Conservation (phyloP, 2,329 filamentous ascomycete species). For the Dissoconium aciculare region DNA sequence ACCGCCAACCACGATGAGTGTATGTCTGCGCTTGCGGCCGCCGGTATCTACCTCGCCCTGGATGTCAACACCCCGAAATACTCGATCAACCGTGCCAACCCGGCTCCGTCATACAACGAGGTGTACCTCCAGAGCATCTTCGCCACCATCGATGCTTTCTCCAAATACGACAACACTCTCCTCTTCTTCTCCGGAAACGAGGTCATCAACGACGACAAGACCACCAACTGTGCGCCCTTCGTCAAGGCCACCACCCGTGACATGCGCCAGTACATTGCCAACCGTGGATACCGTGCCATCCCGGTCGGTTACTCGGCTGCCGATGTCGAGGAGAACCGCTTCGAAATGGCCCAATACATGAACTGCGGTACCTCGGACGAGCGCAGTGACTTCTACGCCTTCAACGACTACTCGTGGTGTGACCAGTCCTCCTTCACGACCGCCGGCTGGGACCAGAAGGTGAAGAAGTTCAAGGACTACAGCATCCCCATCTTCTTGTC, state of each 20-base stretch:
- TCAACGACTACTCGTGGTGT: conserved; percentile 85
- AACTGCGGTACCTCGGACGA: conserved; percentile 78
- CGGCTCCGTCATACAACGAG: conserved; percentile 69
- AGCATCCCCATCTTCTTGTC: conserved; percentile 86
- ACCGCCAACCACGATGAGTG: conserved; percentile 64
- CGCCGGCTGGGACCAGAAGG: conserved; percentile 78
- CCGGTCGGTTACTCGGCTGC: conserved; percentile 73
- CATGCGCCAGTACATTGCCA: conserved; percentile 66
- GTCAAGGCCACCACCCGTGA: conserved; percentile 59
- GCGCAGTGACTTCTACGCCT: conserved; percentile 77
- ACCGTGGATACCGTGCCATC: conserved; percentile 50
- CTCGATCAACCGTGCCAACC: conserved; percentile 65
- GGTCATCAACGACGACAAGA: conserved; percentile 47
- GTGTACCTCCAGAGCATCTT: conserved; percentile 77
- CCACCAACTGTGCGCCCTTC: conserved; percentile 54
- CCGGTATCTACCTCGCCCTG: conserved; percentile 81
- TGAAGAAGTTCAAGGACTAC: conserved; percentile 73
- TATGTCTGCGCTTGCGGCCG: conserved; percentile 66
- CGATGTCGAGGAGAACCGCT: conserved; percentile 71
- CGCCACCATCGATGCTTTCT: conserved; percentile 72
- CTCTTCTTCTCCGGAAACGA: conserved; percentile 74
- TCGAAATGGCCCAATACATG: conserved; percentile 80
- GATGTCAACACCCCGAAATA: conserved; percentile 87
- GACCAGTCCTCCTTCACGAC: conserved; percentile 51
- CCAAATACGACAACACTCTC: conserved; percentile 70